phyloP scores from a whole-genome alignment of 2,329 filamentous ascomycete genomes.

The Cladophialophora immunda region DNA sequence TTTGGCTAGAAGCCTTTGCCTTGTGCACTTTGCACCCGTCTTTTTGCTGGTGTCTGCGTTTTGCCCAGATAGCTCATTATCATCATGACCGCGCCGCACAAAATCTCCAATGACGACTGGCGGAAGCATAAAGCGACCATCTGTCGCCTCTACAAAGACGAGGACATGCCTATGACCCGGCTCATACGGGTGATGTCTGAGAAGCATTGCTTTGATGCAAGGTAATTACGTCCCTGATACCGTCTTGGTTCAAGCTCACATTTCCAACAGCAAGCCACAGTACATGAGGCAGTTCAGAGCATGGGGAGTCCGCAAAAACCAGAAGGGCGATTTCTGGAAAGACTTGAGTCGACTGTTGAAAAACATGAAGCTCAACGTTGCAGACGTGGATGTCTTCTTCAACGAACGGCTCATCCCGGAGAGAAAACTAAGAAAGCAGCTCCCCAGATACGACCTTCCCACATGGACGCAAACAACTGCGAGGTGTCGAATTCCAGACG shows the following conservation, averaged over 20 bases:
- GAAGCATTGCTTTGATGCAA: conserved; percentile 3
- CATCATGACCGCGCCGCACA: background rate
- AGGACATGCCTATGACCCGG: background rate
- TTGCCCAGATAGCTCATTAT: background rate
- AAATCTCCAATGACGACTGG: conserved; percentile 6
- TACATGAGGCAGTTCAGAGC: conserved; percentile 11
- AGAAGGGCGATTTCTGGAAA: conserved; percentile 6
- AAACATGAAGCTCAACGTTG: background rate
- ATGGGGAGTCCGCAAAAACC: conserved; percentile 1
- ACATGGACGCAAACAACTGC: background rate
- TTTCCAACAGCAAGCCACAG: conserved; percentile 1
- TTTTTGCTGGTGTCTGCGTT: background rate
- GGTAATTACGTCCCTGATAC: background rate
- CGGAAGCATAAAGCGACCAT: conserved; percentile 8
- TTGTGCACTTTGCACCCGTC: background rate
- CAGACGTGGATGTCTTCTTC: conserved; percentile 4
- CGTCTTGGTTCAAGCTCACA: background rate
- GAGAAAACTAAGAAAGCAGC: background rate
- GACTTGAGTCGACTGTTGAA: background rate
- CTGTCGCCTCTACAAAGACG: conserved; percentile 8
- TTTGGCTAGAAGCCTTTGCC: background rate
- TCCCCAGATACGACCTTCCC: conserved; percentile 13
- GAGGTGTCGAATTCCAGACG: background rate
- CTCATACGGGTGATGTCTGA: conserved; percentile 9
- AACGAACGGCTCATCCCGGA: background rate